These are phyloP conservation scores for Candida schatavii DNA, from an alignment of 805 yeast genomes.

Conservation along the genomic window DNA sequence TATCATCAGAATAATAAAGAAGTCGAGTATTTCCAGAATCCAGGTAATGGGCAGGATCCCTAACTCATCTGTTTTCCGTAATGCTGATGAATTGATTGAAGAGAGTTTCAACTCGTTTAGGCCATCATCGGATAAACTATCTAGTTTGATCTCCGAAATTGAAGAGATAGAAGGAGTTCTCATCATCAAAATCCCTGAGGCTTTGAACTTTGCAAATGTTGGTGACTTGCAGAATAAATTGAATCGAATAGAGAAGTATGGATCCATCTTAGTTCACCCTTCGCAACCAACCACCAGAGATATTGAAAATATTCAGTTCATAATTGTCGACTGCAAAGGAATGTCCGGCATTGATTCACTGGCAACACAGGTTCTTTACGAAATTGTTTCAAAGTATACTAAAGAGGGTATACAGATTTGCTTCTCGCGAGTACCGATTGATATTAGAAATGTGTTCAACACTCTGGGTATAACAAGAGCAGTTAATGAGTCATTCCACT, in stretches of 20 bases:
- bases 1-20: slow-evolving; percentile 48
- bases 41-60: slow-evolving; percentile 70
- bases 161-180: slow-evolving; percentile 66
- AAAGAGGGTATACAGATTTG: slow-evolving; percentile 54
- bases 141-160: slow-evolving; percentile 26
- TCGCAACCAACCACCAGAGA: slow-evolving; percentile 56
- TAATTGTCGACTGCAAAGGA: slow-evolving; percentile 78
- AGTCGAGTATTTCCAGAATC: slow-evolving; percentile 77
- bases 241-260: slow-evolving; percentile 69
- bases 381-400: slow-evolving; percentile 54
- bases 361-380: slow-evolving; percentile 69
- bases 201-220: slow-evolving; percentile 82
- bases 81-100: slow-evolving; percentile 62
- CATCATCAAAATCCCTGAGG: slow-evolving; percentile 81
- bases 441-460: slow-evolving; percentile 48
- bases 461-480: slow-evolving; percentile 51
- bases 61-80: slow-evolving; percentile 49
- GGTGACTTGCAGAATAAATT: slow-evolving; percentile 70
- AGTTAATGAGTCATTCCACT: slow-evolving; percentile 18
- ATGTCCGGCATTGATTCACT: slow-evolving; percentile 79
- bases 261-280: slow-evolving; percentile 74
- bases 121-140: slow-evolving; percentile 7
- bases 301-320: slow-evolving; percentile 41
- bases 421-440: slow-evolving; percentile 57
- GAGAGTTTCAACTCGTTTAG: slow-evolving; percentile 27